Evolutionary conservation across 1,139 yeast species (phyloP), one percentile per base, ranked within the genome.

Genomic region (Blastobotrys apis): DNA sequence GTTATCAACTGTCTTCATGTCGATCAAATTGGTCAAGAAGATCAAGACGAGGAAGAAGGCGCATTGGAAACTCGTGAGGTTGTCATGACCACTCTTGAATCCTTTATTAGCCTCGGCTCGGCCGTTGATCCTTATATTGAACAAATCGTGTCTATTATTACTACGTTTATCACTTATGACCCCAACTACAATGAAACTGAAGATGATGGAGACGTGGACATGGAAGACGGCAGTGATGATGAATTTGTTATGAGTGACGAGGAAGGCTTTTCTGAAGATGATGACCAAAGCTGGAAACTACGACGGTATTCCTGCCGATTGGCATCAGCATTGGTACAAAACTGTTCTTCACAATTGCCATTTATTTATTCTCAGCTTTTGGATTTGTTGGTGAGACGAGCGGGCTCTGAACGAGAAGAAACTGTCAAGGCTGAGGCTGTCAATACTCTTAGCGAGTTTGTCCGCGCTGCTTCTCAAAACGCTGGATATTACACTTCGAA

Each of bases 201-300:
- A 9, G 67, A 58, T 16, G 65, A 57, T 6, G 66, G 63, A 22
- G 41, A 34, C 17, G 61, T 58, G 6, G 63, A 55, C 4, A 62
- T 55, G 4, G 57, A 56, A 12, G 64, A 55, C 21, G 59, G 49
- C 12, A 62, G 53, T 3, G 58, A 50, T 32, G 60, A 57, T 13
- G 58, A 69, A 57, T 33, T 26, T 34, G 42, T 22, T 8, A 12
- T 41, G 16, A 41, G 44, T 27, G 43, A 36, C 12, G 77, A 72
- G 12, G 78, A 71, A n/a, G 78, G 71, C 37, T 72, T 71, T 37
- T 60, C 68, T 9, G 78, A 73, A 35, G 73, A 69, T 33, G 79
- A 78, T 43, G 88, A 82, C 53, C 77, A 79, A 23, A 77, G 85
- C 1, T 83, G 94, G 86, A 81, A 80, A 53, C 62, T 86, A 29